Percentiles rank a stretch among this genome's conserved stretches.
Conservation (phyloP, 2,329 filamentous ascomycete genomes). For the Ceratocystis lukuohia region DNA sequence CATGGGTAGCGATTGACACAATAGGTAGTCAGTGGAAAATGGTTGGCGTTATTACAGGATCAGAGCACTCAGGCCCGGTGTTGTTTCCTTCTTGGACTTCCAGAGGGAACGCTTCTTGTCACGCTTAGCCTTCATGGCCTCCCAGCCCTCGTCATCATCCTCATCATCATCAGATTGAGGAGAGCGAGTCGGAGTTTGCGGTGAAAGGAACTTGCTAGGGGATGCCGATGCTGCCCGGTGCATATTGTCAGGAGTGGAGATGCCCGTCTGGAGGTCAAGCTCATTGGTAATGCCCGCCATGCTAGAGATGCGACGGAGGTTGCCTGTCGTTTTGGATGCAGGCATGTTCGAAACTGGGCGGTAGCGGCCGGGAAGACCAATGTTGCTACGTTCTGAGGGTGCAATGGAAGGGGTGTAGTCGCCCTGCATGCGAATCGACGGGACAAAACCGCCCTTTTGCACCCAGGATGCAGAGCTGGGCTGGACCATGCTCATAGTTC, state of each 20-base stretch:
- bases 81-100: slow-evolving; percentile 46
- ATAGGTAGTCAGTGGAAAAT: background rate
- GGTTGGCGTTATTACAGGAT: slow-evolving; percentile 26
- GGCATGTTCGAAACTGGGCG: slow-evolving; percentile 65
- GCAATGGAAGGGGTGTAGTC: slow-evolving; percentile 84
- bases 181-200: slow-evolving; percentile 25
- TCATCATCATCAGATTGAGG: slow-evolving; percentile 39
- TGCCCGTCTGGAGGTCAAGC: slow-evolving; percentile 2
- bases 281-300: slow-evolving; percentile 22
- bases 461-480: slow-evolving; percentile 47
- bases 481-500: slow-evolving; percentile 77
- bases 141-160: slow-evolving; percentile 56
- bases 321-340: slow-evolving; percentile 23
- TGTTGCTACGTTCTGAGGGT: slow-evolving; percentile 86
- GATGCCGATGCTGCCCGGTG: slow-evolving; percentile 24
- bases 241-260: slow-evolving; percentile 31
- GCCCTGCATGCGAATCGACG: slow-evolving; percentile 36
- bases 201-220: slow-evolving; percentile 22
- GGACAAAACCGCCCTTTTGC: slow-evolving; percentile 35
- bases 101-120: slow-evolving; percentile 55
- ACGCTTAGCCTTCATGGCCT: slow-evolving; percentile 54
- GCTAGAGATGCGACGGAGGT: slow-evolving; percentile 12
- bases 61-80: slow-evolving; percentile 36
- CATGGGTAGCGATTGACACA: background rate
- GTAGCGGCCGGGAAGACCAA: slow-evolving; percentile 81